Percentiles rank a stretch among this genome's conserved stretches.
These are phyloP conservation scores for Hypoxylon fragiforme DNA, from an alignment of 495 filamentous ascomycete genomes.

Conservation along the genomic window DNA sequence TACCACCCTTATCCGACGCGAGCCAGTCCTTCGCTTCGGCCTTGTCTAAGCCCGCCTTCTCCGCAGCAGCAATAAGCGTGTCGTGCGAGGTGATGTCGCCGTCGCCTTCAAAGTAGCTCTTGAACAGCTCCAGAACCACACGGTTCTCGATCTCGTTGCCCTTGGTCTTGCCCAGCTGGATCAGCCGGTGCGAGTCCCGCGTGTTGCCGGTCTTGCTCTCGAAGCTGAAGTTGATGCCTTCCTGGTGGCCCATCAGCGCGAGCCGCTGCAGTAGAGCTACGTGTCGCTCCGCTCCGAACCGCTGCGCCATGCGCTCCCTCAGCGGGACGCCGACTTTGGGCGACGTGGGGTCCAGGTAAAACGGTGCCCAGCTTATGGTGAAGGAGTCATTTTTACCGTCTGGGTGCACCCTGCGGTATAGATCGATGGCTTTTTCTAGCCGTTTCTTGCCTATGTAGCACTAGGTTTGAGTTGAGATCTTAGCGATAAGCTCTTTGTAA, in stretches of 20 bases:
- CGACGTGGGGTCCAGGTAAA: slow-evolving; percentile 70
- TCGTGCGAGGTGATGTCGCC: slow-evolving; percentile 70
- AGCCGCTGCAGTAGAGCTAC: slow-evolving; percentile 60
- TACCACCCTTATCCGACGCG: slow-evolving; percentile 61
- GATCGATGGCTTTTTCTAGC: slow-evolving; percentile 64
- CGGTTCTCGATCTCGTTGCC: slow-evolving; percentile 59
- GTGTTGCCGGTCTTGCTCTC: slow-evolving; percentile 72
- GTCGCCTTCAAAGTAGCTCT: slow-evolving; percentile 73
- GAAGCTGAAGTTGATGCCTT: slow-evolving; percentile 72
- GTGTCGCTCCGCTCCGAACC: slow-evolving; percentile 55
- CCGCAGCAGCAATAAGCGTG: slow-evolving; percentile 62
- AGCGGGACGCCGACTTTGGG: slow-evolving; percentile 43
- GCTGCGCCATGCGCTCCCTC: slow-evolving; percentile 30
- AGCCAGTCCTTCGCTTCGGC: slow-evolving; percentile 65
- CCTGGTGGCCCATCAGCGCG: slow-evolving; percentile 53
- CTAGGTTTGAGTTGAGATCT: slow-evolving; percentile 32
- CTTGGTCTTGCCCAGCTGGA: slow-evolving; percentile 66
- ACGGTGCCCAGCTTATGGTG: slow-evolving; percentile 69
- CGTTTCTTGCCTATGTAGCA: slow-evolving; percentile 80
- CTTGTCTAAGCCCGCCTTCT: slow-evolving; percentile 63
- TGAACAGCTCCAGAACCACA: slow-evolving; percentile 71
- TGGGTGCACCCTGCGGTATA: slow-evolving; percentile 60
- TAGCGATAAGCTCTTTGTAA: not conserved
- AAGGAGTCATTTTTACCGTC: slow-evolving; percentile 63
- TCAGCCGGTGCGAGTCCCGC: slow-evolving; percentile 71